Base-by-base conservation (phyloP, 1,284 basidiomycete genomes). In the Ustilago curta region DNA sequence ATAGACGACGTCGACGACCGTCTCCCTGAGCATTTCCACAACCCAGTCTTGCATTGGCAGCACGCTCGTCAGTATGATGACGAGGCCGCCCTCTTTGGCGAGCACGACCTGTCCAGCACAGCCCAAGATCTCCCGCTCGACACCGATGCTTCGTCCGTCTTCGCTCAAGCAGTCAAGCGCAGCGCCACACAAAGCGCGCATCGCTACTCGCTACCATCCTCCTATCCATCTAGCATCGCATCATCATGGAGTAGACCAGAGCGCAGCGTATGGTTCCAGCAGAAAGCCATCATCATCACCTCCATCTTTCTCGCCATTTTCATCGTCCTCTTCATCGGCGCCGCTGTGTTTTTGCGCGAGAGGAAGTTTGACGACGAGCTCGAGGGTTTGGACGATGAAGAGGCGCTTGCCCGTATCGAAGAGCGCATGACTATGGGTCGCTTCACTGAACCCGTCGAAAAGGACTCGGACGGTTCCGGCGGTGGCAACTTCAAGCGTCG, bases 271-370 rank as follows among this genome's bases (percentile, higher is more conserved):
- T 83, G 80, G 80, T 83, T 82, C 59, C 75, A 82, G 59, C 57
- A 68, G 37, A 78, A 78, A 49, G 82, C 82, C 57, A 82, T 83
- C 65, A 77, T 84, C 68, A 80, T 84, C 59, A 76, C 70, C 25
- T 82, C 81, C 7, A 71, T 80, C 63, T 83, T 83, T 69, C 75
- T 84, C 21, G 82, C 83, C 64, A 83, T 84, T 59, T 79, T 84
- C 49, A 83, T 84, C 59, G 77, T 84, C 11, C 72, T 84, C 53
- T 79, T 83, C 60, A 83, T 84, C 47, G 79, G 82, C 25, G 65
- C 79, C 27, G 73, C 81, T 45, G 83, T 83, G 58, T 83, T 83
- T 56, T 55, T 84, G 3, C 70, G 80, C 42, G 82, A 83, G 45
- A 70, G 76, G n/a, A 70, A 78, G 37, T 66, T 73, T 4, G 73